Evolutionary conservation across 179 eudicot species (phyloP).

Genomic region (Spinacia oleracea): DNA sequence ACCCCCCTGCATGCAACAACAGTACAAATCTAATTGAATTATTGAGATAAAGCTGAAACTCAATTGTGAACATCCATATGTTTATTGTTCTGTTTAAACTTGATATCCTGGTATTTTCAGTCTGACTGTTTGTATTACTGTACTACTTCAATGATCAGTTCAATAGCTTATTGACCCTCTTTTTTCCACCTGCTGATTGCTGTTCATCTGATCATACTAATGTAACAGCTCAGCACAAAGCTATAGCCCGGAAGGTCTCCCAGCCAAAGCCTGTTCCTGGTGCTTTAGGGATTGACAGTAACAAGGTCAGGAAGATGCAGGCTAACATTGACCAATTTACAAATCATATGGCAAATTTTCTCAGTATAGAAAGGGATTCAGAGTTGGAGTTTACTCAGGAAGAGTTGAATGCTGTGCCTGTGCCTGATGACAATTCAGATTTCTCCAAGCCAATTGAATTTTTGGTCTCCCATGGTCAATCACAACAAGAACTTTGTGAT

Average conservation of each 20-base stretch:
- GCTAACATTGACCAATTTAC: conserved; percentile 65
- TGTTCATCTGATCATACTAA: conserved; percentile 11
- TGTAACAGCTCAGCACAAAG: conserved; percentile 80
- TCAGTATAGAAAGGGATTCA: conserved; percentile 73
- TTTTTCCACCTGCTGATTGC: conserved; percentile 10
- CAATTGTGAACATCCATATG: not conserved
- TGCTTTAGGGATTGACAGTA: conserved; percentile 60
- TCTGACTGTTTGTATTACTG: not conserved
- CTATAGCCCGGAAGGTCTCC: conserved; percentile 70
- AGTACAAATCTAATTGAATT: not conserved
- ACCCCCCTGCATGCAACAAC: not conserved
- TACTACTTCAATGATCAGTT: conserved; percentile 18
- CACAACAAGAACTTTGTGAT: conserved; percentile 86
- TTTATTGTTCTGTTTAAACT: not conserved
- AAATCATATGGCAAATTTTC: conserved; percentile 61
- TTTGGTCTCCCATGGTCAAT: conserved; percentile 79
- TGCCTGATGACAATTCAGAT: conserved; percentile 55
- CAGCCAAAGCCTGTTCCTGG: conserved; percentile 45
- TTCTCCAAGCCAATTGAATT: conserved; percentile 67
- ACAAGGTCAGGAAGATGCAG: conserved; percentile 63
- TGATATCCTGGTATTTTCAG: not conserved
- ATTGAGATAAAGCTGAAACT: not conserved
- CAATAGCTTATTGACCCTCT: conserved; percentile 1
- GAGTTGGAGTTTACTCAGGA: conserved; percentile 86
- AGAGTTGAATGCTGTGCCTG: conserved; percentile 75